Percentiles rank a stretch among this genome's conserved stretches.
phyloP scores from a whole-genome alignment of 2,329 filamentous ascomycete species.

The Colletotrichum musicola region DNA sequence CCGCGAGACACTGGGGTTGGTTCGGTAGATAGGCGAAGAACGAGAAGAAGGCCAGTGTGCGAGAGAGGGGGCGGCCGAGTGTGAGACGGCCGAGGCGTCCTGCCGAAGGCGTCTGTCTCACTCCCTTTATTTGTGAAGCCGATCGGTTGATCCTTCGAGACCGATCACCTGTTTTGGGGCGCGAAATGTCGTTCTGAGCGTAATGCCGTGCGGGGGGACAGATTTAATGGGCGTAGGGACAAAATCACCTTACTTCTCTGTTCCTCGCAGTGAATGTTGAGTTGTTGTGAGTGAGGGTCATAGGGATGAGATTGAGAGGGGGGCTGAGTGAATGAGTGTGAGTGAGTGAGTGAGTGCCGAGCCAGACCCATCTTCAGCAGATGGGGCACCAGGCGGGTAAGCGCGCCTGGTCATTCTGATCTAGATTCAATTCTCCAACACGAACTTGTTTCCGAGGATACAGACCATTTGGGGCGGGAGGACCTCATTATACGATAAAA shows the following conservation, averaged over 20 bases:
- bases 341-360: too few relatives aligned
- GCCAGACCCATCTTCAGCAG: too few relatives aligned
- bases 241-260: not conserved
- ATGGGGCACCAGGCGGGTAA: too few relatives aligned
- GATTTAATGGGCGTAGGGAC: not conserved
- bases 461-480: too few relatives aligned
- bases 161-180: conserved; percentile 1
- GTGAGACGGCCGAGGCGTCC: conserved; percentile 4
- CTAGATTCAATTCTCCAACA: too few relatives aligned
- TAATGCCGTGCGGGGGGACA: too few relatives aligned
- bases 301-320: too few relatives aligned
- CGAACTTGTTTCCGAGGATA: too few relatives aligned
- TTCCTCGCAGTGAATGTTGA: not conserved
- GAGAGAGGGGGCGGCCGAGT: not conserved
- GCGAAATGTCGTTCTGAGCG: not conserved
- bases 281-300: not conserved
- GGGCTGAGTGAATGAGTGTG: too few relatives aligned
- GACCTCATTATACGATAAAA: too few relatives aligned
- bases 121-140: conserved; percentile 12
- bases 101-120: conserved; percentile 7
- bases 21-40: not conserved
- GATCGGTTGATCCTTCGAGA: conserved; percentile 9
- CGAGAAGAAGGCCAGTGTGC: not conserved
- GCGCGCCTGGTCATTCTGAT: too few relatives aligned
- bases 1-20: not conserved